Percentiles rank a stretch among this genome's conserved stretches.
These are phyloP conservation scores for Wallacemonas sp. DNA, from an alignment of 208 protist species.

Conservation along the genomic window DNA sequence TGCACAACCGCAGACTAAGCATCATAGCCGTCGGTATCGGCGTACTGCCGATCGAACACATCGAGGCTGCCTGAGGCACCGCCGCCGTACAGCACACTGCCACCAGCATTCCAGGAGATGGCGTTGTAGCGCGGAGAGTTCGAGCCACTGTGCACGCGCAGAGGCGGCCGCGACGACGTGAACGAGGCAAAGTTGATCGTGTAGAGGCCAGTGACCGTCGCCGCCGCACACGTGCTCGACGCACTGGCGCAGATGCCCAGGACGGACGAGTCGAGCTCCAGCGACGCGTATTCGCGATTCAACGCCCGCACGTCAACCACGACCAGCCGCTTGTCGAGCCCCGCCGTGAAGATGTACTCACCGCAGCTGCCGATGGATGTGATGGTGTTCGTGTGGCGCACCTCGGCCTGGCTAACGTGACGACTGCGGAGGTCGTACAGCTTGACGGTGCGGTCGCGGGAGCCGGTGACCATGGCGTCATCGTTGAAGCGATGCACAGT, in stretches of 20 bases:
- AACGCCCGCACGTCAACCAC: constrained; percentile 82
- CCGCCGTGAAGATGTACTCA: constrained; percentile 81
- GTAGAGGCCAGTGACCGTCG: constrained; percentile 82
- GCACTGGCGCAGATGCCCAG: constrained; percentile 69
- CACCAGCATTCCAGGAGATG: constrained; percentile 71
- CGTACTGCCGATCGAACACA: constrained; percentile 53
- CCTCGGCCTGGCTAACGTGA: not conserved
- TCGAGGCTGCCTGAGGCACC: constrained; percentile 78
- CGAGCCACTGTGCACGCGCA: constrained; percentile 55
- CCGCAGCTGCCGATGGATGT: constrained; percentile 75
- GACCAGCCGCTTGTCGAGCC: constrained; percentile 76
- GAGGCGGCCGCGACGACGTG: constrained; percentile 40
- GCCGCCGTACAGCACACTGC: constrained; percentile 72
- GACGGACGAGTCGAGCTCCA: constrained; percentile 83
- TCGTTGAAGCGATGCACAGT: constrained; percentile 72
- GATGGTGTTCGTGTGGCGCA: constrained; percentile 77
- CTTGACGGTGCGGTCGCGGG: constrained; percentile 77
- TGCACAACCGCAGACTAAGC: not conserved
- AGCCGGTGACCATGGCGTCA: constrained; percentile 76
- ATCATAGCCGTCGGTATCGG: constrained; percentile 31
- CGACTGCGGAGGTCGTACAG: constrained; percentile 67
- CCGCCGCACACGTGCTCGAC: constrained; percentile 74
- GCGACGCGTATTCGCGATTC: constrained; percentile 25
- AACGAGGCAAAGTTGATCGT: constrained; percentile 70
- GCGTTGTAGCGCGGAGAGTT: constrained; percentile 73